Evolutionary conservation across 768 basidiomycete genomes (phyloP).

Genomic region (Mrakia hoshinonis): DNA sequence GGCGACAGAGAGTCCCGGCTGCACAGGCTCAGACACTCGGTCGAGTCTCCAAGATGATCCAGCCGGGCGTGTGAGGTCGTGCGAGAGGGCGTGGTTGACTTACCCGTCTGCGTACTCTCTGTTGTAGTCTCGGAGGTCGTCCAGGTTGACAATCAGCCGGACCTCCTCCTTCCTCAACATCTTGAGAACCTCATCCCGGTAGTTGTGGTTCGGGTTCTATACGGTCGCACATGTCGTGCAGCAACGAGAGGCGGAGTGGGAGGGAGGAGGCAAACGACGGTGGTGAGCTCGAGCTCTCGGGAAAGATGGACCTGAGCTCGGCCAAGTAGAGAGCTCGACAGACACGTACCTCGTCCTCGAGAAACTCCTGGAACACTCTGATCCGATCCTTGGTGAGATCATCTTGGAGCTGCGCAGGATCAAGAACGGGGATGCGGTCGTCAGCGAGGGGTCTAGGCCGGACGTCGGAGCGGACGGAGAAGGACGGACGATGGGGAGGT

Average conservation of each 20-base stretch:
- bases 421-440: not conserved
- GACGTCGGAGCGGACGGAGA: too few relatives aligned
- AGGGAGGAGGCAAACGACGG: not conserved
- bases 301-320: not conserved
- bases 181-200: constrained; percentile 71
- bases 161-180: constrained; percentile 75
- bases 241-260: constrained; percentile 20
- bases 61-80: not conserved
- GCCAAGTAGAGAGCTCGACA: not conserved
- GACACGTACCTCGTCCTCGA: constrained; percentile 41
- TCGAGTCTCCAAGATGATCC: too few relatives aligned
- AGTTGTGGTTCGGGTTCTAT: constrained; percentile 53
- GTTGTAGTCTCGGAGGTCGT: constrained; percentile 87
- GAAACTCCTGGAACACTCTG: constrained; percentile 71
- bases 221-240: not conserved
- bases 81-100: constrained; percentile 27
- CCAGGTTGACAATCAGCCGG: constrained; percentile 87
- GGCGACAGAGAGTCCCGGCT: too few relatives aligned
- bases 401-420: constrained; percentile 41
- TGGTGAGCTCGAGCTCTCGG: not conserved
- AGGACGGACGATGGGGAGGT: too few relatives aligned
- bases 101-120: constrained; percentile 67
- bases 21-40: too few relatives aligned
- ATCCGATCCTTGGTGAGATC: constrained; percentile 63
- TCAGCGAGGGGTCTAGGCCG: not conserved